phyloP scores from a whole-genome alignment of 352 stramenopile species.

The Blastocystis sp. region DNA sequence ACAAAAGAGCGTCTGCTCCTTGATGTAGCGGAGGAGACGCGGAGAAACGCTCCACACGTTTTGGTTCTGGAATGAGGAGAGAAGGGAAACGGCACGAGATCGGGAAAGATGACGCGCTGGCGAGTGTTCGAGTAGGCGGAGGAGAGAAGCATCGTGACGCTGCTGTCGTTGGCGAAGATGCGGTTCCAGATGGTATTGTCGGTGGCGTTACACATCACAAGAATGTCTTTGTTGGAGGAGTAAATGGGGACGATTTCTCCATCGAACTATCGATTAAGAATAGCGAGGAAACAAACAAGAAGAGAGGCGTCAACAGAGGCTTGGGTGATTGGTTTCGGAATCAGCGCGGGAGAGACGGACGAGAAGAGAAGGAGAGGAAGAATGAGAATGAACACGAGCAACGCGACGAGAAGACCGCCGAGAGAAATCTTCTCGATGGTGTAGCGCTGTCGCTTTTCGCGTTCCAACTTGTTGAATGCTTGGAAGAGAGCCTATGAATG shows the following conservation, averaged over 20 bases:
- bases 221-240: constrained; percentile 3
- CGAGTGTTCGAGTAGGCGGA: constrained; percentile 31
- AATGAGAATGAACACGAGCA: constrained; percentile 49
- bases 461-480: neutral
- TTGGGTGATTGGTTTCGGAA: neutral
- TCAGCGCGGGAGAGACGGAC: constrained; percentile 29
- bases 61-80: neutral
- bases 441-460: constrained; percentile 23
- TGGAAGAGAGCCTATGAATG: neutral
- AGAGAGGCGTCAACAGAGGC: neutral
- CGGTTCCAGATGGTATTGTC: neutral
- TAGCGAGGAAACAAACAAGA: neutral
- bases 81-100: neutral
- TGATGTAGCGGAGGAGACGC: neutral
- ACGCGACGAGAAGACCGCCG: neutral
- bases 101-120: constrained; percentile 21
- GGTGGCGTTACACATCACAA: constrained; percentile 8
- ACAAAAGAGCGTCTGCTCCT: neutral
- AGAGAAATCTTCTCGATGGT: constrained; percentile 17
- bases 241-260: constrained; percentile 18
- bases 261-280: neutral
- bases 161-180: neutral
- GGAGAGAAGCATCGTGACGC: constrained; percentile 1
- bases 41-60: constrained; percentile 4
- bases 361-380: constrained; percentile 52